Evolutionary conservation across 345 rosid species (phyloP), one percentile per base, ranked within the genome.

Genomic region (Limnanthes douglasii): DNA sequence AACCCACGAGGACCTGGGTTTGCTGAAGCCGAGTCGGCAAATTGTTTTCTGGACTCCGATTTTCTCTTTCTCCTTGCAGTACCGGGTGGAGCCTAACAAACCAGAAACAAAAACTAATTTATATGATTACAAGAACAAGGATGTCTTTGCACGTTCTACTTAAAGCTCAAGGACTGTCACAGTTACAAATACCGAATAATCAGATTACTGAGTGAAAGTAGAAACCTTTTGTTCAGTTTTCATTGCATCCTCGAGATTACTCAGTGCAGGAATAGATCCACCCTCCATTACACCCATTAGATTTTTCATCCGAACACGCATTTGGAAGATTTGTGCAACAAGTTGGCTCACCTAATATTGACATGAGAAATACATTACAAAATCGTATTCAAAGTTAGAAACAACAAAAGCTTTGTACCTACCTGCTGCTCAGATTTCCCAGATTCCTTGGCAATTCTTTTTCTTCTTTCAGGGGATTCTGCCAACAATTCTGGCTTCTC

Each of bases 261-360:
- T 90, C 32, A 84, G 50, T 11, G 95, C 70, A 45, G 98, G 98
- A 41, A 84, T 56, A n/a, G 95, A 79, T 48, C 95, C 94, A 21
- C 94, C 94, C 52, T 77, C 81, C 95, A 84, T 76, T 25, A 65
- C 72, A 35, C 94, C 85, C 94, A 84, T 80, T 52, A 90, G 62
- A 48, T 90, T 90, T 92, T 84, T 90, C 98, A 90, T 84, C 5
- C 66, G 70, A 21, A 72, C 79, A 34, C 92, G 84, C 94, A 90
- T 90, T 70, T 84, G 94, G 59, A 84, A 90, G 25, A 90, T 78
- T 61, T 84, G 95, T 50, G 95, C 95, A 37, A 84, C 88, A 43
- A 90, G 80, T 72, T 69, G 78, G 39, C 92, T 80, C 75, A 90
- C 98, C 97, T 82, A 15, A 36, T 34, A 51, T 51, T 21, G 29